Evolutionary conservation across 768 basidiomycete species (phyloP).

Genomic region (Auricularia auricula-judae): DNA sequence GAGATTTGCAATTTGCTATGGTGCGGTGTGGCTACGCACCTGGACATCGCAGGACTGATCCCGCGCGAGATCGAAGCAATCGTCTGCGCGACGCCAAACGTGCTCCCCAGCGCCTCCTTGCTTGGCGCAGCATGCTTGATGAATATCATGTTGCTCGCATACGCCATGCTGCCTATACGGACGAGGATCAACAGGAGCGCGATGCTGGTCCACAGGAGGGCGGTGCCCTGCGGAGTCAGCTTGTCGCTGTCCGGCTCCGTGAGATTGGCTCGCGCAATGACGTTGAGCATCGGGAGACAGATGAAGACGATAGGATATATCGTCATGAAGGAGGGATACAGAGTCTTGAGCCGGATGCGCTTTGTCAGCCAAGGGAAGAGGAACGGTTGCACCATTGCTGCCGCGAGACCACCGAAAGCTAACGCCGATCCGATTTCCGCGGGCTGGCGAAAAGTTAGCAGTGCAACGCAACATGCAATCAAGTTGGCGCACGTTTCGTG

Average conservation of each 20-base stretch:
- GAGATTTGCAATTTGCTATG: neutral
- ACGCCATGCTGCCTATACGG: constrained; percentile 7
- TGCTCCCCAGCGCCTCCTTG: constrained; percentile 17
- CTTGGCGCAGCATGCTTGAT: constrained; percentile 19
- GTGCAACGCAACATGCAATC: neutral
- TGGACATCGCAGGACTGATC: constrained; percentile 18
- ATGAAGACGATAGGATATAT: constrained; percentile 9
- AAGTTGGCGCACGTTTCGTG: constrained; percentile 37
- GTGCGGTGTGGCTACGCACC: neutral
- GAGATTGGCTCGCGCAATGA: neutral
- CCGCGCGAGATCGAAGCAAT: constrained; percentile 18
- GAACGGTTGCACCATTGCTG: constrained; percentile 8
- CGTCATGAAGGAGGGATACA: constrained; percentile 9
- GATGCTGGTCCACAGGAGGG: constrained; percentile 4
- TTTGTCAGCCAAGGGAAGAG: constrained; percentile 10
- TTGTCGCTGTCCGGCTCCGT: neutral
- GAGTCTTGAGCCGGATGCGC: constrained; percentile 6
- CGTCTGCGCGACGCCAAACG: constrained; percentile 24
- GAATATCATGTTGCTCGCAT: constrained; percentile 19
- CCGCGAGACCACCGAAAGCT: constrained; percentile 9
- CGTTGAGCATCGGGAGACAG: constrained; percentile 7
- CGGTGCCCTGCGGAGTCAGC: neutral
- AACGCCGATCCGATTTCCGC: constrained; percentile 10
- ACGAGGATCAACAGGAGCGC: neutral
- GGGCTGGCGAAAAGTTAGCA: constrained; percentile 4